Evolutionary conservation across 202 grass and related monocot species (phyloP), one percentile per base, ranked within the genome.

Genomic region (Miscanthus sacchariflorus): DNA sequence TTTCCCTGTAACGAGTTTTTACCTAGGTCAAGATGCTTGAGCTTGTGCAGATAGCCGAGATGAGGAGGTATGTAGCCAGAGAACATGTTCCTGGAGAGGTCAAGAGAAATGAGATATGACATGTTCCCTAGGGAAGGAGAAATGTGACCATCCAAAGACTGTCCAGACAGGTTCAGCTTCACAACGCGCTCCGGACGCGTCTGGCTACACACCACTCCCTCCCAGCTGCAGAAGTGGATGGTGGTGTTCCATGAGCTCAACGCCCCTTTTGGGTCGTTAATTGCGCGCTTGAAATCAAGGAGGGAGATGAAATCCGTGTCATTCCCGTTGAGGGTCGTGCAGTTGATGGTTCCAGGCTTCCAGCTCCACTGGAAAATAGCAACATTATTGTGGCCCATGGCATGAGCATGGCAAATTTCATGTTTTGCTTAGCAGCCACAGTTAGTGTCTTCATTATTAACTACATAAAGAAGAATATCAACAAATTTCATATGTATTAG

Each of bases 111-210:
- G 9, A 90, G 83, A 17, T 59, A 71, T 1, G 78, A 63, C 44
- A 90, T 15, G 83, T 90, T 90, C 23, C 46, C 78, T 0, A 86
- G 24, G 5, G 82, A 85, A 39, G 88, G 76, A 52, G 88, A 81
- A 27, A 89, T 23, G 18, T 74, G 42, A 49, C 78, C 61, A 2
- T 46, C 12, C 15, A 72, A 72, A 72, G 18, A 18, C 18, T 72
- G 69, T 1, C 69, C 36, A 2, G 38, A 11, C 17, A 93, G 58
- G 59, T 90, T 28, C 12, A 90, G 40, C 17, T 6, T 19, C 25
- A 14, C 45, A 0, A 59, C 33, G 0, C 36, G 70, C 69, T 72
- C 69, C 2, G 12, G 43, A 42, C 4, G 39, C 0, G 18, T 13
- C 42, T 36, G 67, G 40, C 40, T 12, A 11, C 68, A 71, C 5